These are phyloP conservation scores for Penicillium ochrochloron DNA, from an alignment of 495 filamentous ascomycete species.

Conservation along the genomic window DNA sequence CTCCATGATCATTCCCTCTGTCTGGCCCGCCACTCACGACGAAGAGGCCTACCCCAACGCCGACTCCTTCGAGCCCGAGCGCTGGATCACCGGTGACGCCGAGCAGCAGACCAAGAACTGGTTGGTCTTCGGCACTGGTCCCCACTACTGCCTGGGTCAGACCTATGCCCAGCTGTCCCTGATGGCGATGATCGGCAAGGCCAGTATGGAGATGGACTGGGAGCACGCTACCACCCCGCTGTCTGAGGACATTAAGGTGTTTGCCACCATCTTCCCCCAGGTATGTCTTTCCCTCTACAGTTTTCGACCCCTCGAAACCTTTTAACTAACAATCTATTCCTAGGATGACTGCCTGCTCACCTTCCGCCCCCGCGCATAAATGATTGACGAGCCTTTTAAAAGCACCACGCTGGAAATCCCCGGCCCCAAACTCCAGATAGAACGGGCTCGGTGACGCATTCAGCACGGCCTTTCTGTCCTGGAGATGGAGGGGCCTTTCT, in stretches of 20 bases:
- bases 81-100: slow-evolving; percentile 89
- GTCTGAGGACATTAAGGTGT: slow-evolving; percentile 96
- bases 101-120: slow-evolving; percentile 96
- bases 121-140: slow-evolving; percentile 94
- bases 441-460: slow-evolving; percentile 23
- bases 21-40: slow-evolving; percentile 89
- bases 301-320: neutral
- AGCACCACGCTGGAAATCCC: slow-evolving; percentile 29
- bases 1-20: slow-evolving; percentile 91
- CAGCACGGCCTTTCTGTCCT: slow-evolving; percentile 43
- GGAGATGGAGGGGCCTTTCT: slow-evolving; percentile 40
- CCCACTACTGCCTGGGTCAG: slow-evolving; percentile 97
- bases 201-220: slow-evolving; percentile 91
- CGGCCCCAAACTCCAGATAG: slow-evolving; percentile 29
- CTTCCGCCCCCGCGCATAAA: slow-evolving; percentile 49
- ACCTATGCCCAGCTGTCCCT: slow-evolving; percentile 90
- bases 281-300: slow-evolving; percentile 53
- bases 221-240: slow-evolving; percentile 76
- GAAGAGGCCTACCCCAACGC: slow-evolving; percentile 90
- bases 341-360: slow-evolving; percentile 51
- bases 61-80: slow-evolving; percentile 83
- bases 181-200: slow-evolving; percentile 91
- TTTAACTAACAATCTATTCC: slow-evolving; percentile 25
- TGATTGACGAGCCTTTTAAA: slow-evolving; percentile 21
- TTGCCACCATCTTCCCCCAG: slow-evolving; percentile 97